Conservation (phyloP, 768 basidiomycete species). For the Lactarius tabidus region DNA sequence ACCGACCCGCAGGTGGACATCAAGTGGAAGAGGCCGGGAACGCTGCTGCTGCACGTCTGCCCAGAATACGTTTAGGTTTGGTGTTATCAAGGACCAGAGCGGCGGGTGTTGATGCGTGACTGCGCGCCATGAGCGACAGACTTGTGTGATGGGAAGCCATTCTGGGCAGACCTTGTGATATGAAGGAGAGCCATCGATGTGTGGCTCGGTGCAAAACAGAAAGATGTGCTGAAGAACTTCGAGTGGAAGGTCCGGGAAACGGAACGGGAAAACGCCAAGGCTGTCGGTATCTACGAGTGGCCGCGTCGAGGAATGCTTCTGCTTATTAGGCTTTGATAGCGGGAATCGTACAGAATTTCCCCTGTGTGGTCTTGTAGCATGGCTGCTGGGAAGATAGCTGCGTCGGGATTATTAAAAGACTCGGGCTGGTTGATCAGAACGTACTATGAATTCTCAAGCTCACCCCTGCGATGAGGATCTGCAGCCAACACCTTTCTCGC, state of each 20-base stretch:
- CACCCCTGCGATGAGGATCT: neutral
- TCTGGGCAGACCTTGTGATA: constrained; percentile 7
- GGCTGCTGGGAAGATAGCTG: neutral
- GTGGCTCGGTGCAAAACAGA: constrained; percentile 9
- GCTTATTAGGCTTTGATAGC: neutral
- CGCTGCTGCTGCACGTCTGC: constrained; percentile 11
- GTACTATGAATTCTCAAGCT: neutral
- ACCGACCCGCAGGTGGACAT: constrained; percentile 16
- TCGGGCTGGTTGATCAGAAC: neutral
- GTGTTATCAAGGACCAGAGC: constrained; percentile 16
- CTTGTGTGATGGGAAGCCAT: constrained; percentile 21
- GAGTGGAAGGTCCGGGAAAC: constrained; percentile 14
- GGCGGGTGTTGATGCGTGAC: constrained; percentile 1
- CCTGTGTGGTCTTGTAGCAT: neutral
- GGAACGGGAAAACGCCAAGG: constrained; percentile 1
- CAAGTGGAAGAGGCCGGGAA: constrained; percentile 6
- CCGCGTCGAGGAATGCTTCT: neutral
- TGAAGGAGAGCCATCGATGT: neutral
- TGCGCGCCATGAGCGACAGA: constrained; percentile 14
- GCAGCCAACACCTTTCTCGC: neutral
- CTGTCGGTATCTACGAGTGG: neutral
- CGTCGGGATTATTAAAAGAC: neutral
- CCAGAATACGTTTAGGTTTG: constrained; percentile 15
- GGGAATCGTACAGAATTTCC: neutral
- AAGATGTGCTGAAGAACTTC: constrained; percentile 14